Conservation (phyloP, 2,329 filamentous ascomycete genomes). For the Paecilomyces formosus region DNA sequence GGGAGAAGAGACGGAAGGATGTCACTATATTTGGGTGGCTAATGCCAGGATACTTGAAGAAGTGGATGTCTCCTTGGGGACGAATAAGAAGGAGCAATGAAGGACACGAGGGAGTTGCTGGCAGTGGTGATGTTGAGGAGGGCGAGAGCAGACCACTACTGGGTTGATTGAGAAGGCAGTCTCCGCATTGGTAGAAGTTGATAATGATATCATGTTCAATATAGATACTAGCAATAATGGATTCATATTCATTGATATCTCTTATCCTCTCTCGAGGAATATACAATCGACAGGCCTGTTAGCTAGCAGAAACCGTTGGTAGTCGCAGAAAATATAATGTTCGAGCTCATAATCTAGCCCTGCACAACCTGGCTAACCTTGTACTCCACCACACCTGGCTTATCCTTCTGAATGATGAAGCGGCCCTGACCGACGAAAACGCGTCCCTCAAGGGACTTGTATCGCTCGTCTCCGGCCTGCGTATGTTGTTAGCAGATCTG, state of each 20-base stretch:
- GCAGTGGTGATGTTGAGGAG: background rate
- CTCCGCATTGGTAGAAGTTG: background rate
- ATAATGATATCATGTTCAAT: background rate
- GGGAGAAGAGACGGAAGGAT: constrained; percentile 5
- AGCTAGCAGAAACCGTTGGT: background rate
- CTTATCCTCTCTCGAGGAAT: background rate
- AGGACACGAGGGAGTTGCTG: background rate
- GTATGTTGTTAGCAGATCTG: background rate
- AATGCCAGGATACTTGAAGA: background rate
- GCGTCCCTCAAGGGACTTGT: constrained; percentile 33
- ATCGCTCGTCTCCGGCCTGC: constrained; percentile 34
- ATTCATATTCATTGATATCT: background rate
- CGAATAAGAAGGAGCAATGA: background rate
- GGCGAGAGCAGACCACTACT: constrained; percentile 21
- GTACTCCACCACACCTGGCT: constrained; percentile 34
- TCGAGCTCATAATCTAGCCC: constrained; percentile 6
- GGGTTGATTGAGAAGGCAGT: constrained; percentile 2
- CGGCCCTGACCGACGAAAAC: constrained; percentile 35
- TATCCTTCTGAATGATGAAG: constrained; percentile 30
- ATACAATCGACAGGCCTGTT: background rate
- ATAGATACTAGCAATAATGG: background rate
- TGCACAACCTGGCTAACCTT: constrained; percentile 31
- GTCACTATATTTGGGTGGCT: constrained; percentile 3
- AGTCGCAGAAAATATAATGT: background rate
- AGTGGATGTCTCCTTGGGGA: background rate